A percentile compares a stretch with the other conserved stretches of the same genome.
These are phyloP conservation scores for Daldinia loculata DNA, from an alignment of 495 filamentous ascomycete species.

Conservation along the genomic window DNA sequence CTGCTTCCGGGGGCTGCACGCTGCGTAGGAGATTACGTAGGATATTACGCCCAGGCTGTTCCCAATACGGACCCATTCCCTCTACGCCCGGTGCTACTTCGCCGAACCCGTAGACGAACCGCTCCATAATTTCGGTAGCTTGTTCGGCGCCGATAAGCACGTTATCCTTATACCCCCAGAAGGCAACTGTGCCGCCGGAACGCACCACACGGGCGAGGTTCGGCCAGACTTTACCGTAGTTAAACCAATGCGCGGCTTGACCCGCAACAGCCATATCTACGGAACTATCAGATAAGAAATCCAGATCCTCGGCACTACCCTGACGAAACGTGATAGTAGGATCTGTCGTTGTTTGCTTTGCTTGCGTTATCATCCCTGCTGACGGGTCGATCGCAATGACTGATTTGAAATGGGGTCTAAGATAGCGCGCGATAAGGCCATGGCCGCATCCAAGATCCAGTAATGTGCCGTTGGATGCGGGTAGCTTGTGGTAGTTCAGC, in stretches of 20 bases:
- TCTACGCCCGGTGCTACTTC: constrained; percentile 54
- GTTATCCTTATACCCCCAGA: constrained; percentile 71
- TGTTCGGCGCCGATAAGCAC: constrained; percentile 58
- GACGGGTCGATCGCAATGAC: constrained; percentile 68
- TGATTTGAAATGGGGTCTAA: constrained; percentile 58
- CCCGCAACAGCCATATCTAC: constrained; percentile 67
- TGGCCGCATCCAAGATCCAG: constrained; percentile 71
- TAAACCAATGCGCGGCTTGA: constrained; percentile 74
- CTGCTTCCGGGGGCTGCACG: constrained; percentile 57
- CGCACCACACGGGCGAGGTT: constrained; percentile 63
- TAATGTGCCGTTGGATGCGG: constrained; percentile 47
- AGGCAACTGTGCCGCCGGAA: constrained; percentile 64
- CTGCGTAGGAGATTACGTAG: constrained; percentile 58
- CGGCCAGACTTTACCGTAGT: constrained; percentile 60
- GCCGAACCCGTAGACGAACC: constrained; percentile 56
- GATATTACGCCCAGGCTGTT: constrained; percentile 65
- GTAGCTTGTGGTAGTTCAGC: constrained; percentile 59
- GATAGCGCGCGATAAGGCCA: constrained; percentile 63
- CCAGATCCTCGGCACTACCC: constrained; percentile 60
- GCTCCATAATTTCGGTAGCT: constrained; percentile 58
- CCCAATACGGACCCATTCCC: constrained; percentile 67
- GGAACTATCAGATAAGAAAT: constrained; percentile 54
- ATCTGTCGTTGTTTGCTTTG: constrained; percentile 52
- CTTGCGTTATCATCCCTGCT: constrained; percentile 65
- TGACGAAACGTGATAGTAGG: constrained; percentile 57